Conservation (phyloP, 2,329 filamentous ascomycete genomes). For the Monosporascus sp. region DNA sequence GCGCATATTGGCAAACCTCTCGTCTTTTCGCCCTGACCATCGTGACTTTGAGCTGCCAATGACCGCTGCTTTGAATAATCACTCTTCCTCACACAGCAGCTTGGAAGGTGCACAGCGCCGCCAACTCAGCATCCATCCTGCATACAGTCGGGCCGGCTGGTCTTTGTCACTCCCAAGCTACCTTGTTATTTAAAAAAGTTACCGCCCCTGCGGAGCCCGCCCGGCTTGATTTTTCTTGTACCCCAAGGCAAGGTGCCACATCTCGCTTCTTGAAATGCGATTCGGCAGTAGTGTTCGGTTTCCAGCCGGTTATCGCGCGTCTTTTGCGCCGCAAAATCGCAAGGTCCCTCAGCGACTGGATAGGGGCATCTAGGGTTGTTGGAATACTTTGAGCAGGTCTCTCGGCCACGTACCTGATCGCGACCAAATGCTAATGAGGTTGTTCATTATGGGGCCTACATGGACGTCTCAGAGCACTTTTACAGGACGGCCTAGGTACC, state of each 20-base stretch:
- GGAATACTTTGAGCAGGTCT: too few species aligned
- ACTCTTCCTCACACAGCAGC: neutral
- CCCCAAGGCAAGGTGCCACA: neutral
- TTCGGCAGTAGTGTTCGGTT: neutral
- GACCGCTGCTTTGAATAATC: neutral
- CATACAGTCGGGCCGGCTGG: neutral
- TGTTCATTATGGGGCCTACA: too few species aligned
- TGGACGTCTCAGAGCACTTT: too few species aligned
- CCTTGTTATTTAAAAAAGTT: too few species aligned
- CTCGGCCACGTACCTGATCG: too few species aligned
- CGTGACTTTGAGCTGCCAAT: too few species aligned
- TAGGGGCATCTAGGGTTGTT: too few species aligned
- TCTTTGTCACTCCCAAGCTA: neutral
- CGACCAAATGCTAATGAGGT: too few species aligned
- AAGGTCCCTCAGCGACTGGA: too few species aligned
- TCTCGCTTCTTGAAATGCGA: neutral
- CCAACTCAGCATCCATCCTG: neutral
- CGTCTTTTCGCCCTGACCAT: neutral
- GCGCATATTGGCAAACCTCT: neutral
- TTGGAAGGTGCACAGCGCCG: neutral
- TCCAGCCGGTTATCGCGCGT: too few species aligned
- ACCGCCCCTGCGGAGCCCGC: neutral
- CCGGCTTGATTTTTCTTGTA: neutral
- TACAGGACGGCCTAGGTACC: too few species aligned
- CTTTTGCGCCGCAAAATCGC: too few species aligned